Percentiles rank a stretch among this genome's conserved stretches.
Evolutionary conservation across 495 filamentous ascomycete species (phyloP).

Genomic region (Neurospora discreta): DNA sequence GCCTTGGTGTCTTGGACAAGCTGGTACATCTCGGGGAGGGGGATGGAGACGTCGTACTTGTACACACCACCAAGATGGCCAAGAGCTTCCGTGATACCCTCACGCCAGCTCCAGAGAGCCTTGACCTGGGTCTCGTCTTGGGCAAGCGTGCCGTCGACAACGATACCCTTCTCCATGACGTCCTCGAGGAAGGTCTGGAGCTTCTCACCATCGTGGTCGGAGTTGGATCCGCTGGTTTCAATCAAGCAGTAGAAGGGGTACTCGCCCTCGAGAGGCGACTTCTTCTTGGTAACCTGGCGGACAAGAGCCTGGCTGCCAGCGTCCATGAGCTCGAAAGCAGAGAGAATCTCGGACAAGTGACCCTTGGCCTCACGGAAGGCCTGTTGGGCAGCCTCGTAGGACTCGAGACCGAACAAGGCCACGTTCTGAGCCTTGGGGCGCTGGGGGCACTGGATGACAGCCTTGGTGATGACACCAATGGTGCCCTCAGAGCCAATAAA

Average conservation of each 20-base stretch:
- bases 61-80: conserved; percentile 93
- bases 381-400: conserved; percentile 71
- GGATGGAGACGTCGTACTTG: conserved; percentile 97
- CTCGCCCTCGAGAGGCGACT: conserved; percentile 65
- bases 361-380: conserved; percentile 80
- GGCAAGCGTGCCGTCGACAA: conserved; percentile 79
- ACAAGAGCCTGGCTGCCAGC: conserved; percentile 66
- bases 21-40: conserved; percentile 72
- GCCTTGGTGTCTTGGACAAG: conserved; percentile 75
- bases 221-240: conserved; percentile 89
- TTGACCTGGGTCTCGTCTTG: conserved; percentile 84
- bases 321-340: conserved; percentile 97
- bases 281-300: conserved; percentile 59
- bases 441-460: conserved; percentile 83
- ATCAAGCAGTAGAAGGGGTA: conserved; percentile 93
- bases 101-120: conserved; percentile 82
- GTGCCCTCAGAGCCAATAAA: conserved; percentile 95
- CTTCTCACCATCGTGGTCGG: conserved; percentile 86
- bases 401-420: conserved; percentile 77
- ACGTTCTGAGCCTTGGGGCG: conserved; percentile 77
- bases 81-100: conserved; percentile 79
- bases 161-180: conserved; percentile 74
- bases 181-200: conserved; percentile 77
- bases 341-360: conserved; percentile 87
- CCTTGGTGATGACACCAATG: conserved; percentile 81